Evolutionary conservation across 2,329 filamentous ascomycete genomes (phyloP).

Genomic region (Calonectria hongkongensis): DNA sequence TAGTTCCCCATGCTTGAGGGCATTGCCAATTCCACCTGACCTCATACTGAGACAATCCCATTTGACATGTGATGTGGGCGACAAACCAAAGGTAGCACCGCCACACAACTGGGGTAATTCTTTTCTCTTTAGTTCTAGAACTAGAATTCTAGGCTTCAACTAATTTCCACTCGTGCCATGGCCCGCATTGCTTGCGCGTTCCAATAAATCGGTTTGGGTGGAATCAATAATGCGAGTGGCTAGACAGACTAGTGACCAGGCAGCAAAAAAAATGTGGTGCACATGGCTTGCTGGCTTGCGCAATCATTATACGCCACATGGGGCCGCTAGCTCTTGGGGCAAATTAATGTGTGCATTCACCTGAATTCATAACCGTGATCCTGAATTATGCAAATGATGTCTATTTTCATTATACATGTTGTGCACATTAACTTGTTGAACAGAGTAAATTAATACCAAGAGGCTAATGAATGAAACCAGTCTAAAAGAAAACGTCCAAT

Average conservation of each 20-base stretch:
- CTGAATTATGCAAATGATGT: background rate
- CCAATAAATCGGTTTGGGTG: background rate
- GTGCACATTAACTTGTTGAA: background rate
- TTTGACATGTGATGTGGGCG: background rate
- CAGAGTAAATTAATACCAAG: conserved; percentile 1
- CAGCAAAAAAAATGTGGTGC: background rate
- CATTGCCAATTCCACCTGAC: background rate
- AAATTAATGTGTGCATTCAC: background rate
- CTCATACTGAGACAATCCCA: background rate
- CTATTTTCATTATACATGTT: background rate
- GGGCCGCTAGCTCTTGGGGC: background rate
- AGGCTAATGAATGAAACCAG: background rate
- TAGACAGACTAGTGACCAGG: background rate
- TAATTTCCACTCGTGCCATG: background rate
- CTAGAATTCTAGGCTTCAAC: background rate
- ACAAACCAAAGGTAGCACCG: background rate
- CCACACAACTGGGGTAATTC: background rate
- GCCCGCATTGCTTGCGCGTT: background rate
- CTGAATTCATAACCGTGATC: background rate
- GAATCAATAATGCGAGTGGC: background rate
- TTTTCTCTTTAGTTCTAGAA: background rate
- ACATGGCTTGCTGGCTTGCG: conserved; percentile 3
- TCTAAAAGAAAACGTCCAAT: background rate
- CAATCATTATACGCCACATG: conserved; percentile 3
- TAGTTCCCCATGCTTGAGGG: background rate